A percentile compares a stretch with the other conserved stretches of the same genome.
Conservation (phyloP, 768 basidiomycete species). For the Suillus weaverae region DNA sequence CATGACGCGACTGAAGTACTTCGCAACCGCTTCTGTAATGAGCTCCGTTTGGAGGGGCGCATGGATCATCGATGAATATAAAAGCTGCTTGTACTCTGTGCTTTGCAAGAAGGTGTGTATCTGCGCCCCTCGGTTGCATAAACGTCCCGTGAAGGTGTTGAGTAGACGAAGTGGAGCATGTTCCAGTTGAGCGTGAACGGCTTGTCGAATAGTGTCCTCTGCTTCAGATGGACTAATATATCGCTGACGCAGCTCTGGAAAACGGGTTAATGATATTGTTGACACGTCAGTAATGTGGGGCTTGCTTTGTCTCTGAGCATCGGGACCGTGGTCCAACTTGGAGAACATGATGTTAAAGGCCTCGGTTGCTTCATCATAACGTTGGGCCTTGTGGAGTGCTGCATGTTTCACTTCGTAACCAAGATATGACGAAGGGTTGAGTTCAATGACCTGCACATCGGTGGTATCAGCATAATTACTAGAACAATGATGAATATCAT, state of each 20-base stretch:
- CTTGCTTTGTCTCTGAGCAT: not conserved
- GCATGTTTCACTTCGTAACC: not conserved
- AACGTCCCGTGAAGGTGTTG: not conserved
- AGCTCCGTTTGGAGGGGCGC: not conserved
- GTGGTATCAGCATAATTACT: not conserved
- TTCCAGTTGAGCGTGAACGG: not conserved
- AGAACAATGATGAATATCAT: not conserved
- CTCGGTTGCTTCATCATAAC: not conserved
- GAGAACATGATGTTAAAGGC: not conserved
- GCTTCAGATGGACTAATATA: not conserved
- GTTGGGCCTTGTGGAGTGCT: not conserved
- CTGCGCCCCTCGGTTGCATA: not conserved
- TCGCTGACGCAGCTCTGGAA: not conserved
- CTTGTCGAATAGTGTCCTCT: not conserved
- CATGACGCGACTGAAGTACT: not conserved
- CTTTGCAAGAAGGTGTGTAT: not conserved
- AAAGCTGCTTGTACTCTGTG: not conserved
- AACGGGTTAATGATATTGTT: not conserved
- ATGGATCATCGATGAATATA: not conserved
- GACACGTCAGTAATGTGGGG: not conserved
- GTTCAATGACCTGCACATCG: not conserved
- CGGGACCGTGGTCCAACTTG: not conserved
- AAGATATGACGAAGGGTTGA: not conserved
- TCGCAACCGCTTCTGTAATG: not conserved
- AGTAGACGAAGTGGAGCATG: constrained; percentile 6